A percentile compares a stretch with the other conserved stretches of the same genome.
phyloP scores from a whole-genome alignment of 345 rosid genomes.

The Corymbia maculata region DNA sequence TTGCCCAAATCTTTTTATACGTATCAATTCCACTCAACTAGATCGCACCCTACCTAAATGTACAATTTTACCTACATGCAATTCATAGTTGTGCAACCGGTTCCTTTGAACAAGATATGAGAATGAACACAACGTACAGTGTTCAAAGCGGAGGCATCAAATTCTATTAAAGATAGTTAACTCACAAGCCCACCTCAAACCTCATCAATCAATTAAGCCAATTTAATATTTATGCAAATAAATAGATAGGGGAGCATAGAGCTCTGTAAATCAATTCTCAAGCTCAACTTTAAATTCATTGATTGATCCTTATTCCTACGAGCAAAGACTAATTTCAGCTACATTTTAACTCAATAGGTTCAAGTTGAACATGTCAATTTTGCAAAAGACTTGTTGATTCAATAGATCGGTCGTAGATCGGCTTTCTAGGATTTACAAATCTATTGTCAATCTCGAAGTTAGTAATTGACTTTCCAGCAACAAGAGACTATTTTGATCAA shows the following conservation, averaged over 20 bases:
- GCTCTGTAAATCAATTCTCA: neutral
- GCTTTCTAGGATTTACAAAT: no score
- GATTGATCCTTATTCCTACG: neutral
- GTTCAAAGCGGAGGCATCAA: neutral
- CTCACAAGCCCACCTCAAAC: neutral
- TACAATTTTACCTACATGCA: neutral
- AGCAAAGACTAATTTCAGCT: neutral
- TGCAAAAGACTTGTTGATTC: fast-evolving
- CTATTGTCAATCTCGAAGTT: neutral
- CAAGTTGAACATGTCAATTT: neutral
- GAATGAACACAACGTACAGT: neutral
- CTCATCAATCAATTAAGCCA: neutral
- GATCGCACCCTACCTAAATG: neutral
- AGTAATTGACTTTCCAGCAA: neutral
- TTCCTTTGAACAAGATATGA: neutral
- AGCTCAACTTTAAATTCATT: neutral
- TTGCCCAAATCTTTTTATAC: neutral
- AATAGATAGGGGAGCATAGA: neutral
- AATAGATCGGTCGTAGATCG: neutral
- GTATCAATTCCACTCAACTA: neutral
- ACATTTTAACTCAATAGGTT: neutral
- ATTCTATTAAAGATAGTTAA: neutral
- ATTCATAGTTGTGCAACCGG: neutral
- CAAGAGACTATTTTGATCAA: neutral
- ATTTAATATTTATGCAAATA: neutral